A percentile compares a stretch with the other conserved stretches of the same genome.
These are phyloP conservation scores for Sugiyamaella pinicola DNA, from an alignment of 1,139 yeast species.

Conservation along the genomic window DNA sequence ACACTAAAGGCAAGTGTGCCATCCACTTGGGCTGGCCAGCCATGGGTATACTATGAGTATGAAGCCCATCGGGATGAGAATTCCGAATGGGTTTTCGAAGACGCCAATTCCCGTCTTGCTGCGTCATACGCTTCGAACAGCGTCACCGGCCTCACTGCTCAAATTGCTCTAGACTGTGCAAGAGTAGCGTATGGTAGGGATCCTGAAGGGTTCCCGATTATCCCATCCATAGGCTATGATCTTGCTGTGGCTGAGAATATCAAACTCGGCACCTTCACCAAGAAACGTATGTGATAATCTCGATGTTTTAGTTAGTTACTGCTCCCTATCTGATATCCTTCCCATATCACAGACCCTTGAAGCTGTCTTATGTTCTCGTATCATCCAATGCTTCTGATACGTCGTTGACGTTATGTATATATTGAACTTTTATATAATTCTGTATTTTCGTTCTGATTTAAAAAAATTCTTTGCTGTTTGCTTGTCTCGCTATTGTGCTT, in stretches of 20 bases:
- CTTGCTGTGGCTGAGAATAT: constrained; percentile 76
- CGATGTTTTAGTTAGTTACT: too few relatives aligned
- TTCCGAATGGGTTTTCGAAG: constrained; percentile 24
- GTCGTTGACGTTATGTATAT: too few relatives aligned
- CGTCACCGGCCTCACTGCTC: constrained; percentile 39
- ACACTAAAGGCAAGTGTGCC: constrained; percentile 4
- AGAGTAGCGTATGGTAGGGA: constrained; percentile 25
- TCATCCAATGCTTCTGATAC: too few relatives aligned
- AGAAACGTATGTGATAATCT: constrained; percentile 47
- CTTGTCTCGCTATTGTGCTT: too few relatives aligned
- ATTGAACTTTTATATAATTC: too few relatives aligned
- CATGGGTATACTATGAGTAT: constrained; percentile 31
- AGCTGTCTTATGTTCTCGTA: too few relatives aligned
- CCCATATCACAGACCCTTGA: too few relatives aligned
- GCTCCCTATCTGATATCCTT: too few relatives aligned
- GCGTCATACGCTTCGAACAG: constrained; percentile 20
- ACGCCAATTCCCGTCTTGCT: constrained; percentile 17
- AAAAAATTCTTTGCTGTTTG: too few relatives aligned
- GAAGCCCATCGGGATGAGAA: constrained; percentile 20
- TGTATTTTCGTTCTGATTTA: too few relatives aligned
- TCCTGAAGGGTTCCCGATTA: constrained; percentile 24
- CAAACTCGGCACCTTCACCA: constrained; percentile 82
- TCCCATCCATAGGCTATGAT: constrained; percentile 46
- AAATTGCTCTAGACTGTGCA: constrained; percentile 39
- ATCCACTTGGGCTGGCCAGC: constrained; percentile 26